Evolutionary conservation across 495 filamentous ascomycete genomes (phyloP).

Genomic region (Penicillium fimorum): DNA sequence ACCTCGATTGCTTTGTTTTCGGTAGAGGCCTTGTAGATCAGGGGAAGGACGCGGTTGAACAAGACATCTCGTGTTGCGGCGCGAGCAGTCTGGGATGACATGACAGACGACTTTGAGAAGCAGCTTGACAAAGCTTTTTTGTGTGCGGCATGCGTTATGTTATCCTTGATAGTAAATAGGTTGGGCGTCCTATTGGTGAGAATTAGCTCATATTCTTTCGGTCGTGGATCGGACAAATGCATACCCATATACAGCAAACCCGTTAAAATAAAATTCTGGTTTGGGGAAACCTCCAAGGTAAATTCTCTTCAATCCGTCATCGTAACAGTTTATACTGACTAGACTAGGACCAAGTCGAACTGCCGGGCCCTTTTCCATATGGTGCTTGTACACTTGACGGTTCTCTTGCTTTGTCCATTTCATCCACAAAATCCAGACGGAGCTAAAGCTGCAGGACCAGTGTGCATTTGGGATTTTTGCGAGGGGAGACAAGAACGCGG

Average conservation of each 20-base stretch:
- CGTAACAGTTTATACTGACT: slow-evolving; percentile 7
- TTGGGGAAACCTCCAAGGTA: slow-evolving; percentile 16
- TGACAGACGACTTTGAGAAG: slow-evolving; percentile 10
- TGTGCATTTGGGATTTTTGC: background rate
- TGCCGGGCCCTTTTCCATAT: slow-evolving; percentile 6
- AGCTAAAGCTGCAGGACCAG: background rate
- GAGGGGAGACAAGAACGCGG: background rate
- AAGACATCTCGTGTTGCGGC: slow-evolving; percentile 8
- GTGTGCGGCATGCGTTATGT: slow-evolving; percentile 4
- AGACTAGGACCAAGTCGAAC: slow-evolving; percentile 7
- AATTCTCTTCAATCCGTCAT: slow-evolving; percentile 14
- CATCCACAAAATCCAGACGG: background rate
- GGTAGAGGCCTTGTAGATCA: background rate
- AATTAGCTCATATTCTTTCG: no score
- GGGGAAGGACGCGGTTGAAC: slow-evolving; percentile 4
- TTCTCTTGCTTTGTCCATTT: slow-evolving; percentile 11
- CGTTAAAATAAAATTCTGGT: slow-evolving; percentile 11
- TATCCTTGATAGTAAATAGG: slow-evolving; percentile 13
- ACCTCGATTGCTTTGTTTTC: slow-evolving; percentile 9
- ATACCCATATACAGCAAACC: slow-evolving; percentile 12
- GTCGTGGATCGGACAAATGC: background rate
- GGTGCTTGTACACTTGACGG: slow-evolving; percentile 6
- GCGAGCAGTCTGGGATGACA: slow-evolving; percentile 12
- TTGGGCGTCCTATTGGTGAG: slow-evolving; percentile 7
- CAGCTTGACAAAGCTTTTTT: slow-evolving; percentile 6